Base-by-base conservation (phyloP, 2,329 filamentous ascomycete genomes). In the Aspergillus sp. region DNA sequence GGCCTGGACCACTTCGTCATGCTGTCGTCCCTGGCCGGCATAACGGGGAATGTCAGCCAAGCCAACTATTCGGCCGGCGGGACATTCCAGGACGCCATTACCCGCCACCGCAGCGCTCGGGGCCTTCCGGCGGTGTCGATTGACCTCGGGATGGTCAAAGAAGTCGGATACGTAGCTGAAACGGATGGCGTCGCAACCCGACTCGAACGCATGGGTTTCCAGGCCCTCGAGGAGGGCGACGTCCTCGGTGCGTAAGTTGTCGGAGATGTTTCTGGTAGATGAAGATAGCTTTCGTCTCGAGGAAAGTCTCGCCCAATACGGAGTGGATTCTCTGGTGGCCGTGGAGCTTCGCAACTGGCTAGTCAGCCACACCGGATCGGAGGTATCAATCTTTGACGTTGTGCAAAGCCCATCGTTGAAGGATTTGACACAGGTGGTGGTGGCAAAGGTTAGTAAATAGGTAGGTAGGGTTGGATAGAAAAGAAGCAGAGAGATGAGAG, bases 1-100 rank as follows among this genome's bases (percentile, higher is more conserved):
- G 60, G 62, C 35, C 44, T 65, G 3, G 60, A 63, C 35, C 64
- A 63, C 44, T 64, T 63, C 41, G 34, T 64, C 16, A 42, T 57
- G 14, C 36, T 62, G 4, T 59, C 57, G 2, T 63, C 58, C 0
- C 33, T 52, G 0, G 41, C 44, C 8, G 52, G 52, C 10, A 45
- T 53, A 3, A 36, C 61, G 30, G 47, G 52, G 15, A 41, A 43
- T 29, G 25, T 40, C 30, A 40, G 40, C 29, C 39, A 58, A 29
- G 49, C 51, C 2, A 50, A 44, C 8, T 63, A 64, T 30, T 49
- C 53, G 8, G 51, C 55, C 8, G 58, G 46, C 3, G 54, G 52
- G 20, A 42, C 47, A 2, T 62, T 52, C 33, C 44, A 55, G 19
- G 55, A 61, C 28, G 29, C 34, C 14, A 15, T 40, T 6, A 34